A percentile compares a stretch with the other conserved stretches of the same genome.
These are phyloP conservation scores for Sporothrix pseudoabietina DNA, from an alignment of 2,329 filamentous ascomycete species.

Conservation along the genomic window DNA sequence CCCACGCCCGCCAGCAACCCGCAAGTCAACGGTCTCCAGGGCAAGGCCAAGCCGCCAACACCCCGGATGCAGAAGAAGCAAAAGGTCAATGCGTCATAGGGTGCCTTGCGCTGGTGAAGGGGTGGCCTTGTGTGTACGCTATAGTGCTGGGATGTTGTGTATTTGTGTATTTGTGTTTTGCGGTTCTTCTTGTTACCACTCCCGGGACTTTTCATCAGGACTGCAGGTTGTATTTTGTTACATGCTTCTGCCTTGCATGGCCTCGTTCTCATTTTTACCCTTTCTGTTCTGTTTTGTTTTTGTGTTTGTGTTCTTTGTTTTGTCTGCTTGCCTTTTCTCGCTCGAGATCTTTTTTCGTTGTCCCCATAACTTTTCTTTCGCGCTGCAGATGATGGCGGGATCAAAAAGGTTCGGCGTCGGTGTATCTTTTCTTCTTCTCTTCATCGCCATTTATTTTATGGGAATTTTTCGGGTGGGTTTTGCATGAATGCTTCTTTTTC, in stretches of 20 bases:
- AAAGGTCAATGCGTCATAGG: constrained; percentile 48
- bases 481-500: constrained; percentile 22
- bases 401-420: constrained; percentile 28
- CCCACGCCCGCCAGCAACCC: constrained; percentile 49
- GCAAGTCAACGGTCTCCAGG: constrained; percentile 56
- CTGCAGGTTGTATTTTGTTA: constrained; percentile 11
- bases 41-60: constrained; percentile 57
- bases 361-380: constrained; percentile 6
- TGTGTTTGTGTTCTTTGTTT: neutral
- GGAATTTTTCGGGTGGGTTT: constrained; percentile 17
- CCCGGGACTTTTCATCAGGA: neutral
- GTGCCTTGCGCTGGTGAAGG: too few species aligned
- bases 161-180: neutral
- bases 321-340: neutral
- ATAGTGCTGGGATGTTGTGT: neutral
- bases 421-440: constrained; percentile 3
- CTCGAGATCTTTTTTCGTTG: neutral
- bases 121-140: neutral
- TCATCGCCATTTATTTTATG: neutral
- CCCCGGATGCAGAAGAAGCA: constrained; percentile 59
- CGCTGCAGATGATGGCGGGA: constrained; percentile 25
- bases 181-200: neutral
- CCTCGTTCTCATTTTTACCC: neutral
- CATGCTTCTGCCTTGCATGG: neutral
- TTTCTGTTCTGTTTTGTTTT: neutral